These are phyloP conservation scores for Teratosphaeria pseudoeucalypti DNA, from an alignment of 2,329 filamentous ascomycete species.

Conservation along the genomic window DNA sequence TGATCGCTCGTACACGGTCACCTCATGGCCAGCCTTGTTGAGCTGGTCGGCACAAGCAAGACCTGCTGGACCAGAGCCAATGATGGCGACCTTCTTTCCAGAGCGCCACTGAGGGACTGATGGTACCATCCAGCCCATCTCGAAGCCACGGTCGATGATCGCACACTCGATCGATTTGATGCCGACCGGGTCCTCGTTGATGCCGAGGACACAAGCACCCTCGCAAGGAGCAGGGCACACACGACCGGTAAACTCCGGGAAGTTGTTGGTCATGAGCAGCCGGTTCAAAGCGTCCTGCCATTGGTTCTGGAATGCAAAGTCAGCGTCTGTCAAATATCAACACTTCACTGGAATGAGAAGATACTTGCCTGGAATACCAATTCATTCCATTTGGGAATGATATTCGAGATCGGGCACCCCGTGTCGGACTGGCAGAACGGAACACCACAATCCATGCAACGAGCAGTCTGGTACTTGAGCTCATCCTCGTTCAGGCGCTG, in stretches of 20 bases:
- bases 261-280: conserved; percentile 94
- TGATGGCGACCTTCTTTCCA: conserved; percentile 78
- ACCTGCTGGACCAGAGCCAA: conserved; percentile 86
- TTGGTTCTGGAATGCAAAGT: conserved; percentile 42
- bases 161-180: conserved; percentile 98
- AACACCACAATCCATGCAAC: conserved; percentile 98
- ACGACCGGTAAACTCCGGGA: conserved; percentile 94
- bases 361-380: conserved; percentile 39
- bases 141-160: conserved; percentile 94
- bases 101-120: conserved; percentile 66
- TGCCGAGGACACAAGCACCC: conserved; percentile 88
- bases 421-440: conserved; percentile 96
- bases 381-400: conserved; percentile 96
- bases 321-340: conserved; percentile 13
- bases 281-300: conserved; percentile 90
- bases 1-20: conserved; percentile 86
- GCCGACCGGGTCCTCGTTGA: conserved; percentile 92
- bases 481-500: conserved; percentile 83
- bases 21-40: conserved; percentile 79
- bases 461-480: conserved; percentile 90
- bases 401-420: conserved; percentile 91
- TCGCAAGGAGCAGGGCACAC: conserved; percentile 95
- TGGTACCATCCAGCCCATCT: conserved; percentile 97
- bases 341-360: neutral
- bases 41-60: conserved; percentile 86